A percentile compares a stretch with the other conserved stretches of the same genome.
phyloP scores from a whole-genome alignment of 2,329 filamentous ascomycete species.

The Mycosphaerella arachidis region DNA sequence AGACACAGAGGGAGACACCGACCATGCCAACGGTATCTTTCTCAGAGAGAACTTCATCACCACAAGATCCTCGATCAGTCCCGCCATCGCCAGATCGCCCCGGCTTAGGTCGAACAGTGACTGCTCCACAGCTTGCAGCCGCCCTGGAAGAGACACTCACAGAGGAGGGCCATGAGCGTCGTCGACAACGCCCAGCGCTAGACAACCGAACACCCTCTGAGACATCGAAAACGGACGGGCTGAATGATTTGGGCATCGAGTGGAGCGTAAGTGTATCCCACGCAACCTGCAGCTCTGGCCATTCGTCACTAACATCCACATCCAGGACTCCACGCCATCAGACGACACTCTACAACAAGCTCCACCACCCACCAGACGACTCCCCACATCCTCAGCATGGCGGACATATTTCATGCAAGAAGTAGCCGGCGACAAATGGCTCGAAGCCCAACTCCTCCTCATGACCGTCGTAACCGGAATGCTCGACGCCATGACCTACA shows the following conservation, averaged over 20 bases:
- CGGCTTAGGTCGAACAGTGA: conserved; percentile 10
- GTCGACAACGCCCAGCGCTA: neutral
- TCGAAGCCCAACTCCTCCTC: conserved; percentile 26
- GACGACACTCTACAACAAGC: neutral
- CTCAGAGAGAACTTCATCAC: neutral
- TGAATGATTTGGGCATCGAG: conserved; percentile 11
- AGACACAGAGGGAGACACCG: neutral
- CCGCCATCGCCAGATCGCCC: conserved; percentile 35
- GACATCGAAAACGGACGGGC: conserved; percentile 5
- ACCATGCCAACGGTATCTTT: neutral
- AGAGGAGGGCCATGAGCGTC: neutral
- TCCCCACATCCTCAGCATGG: conserved; percentile 17
- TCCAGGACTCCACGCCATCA: neutral
- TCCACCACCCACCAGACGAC: neutral
- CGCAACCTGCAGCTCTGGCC: neutral
- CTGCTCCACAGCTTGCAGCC: conserved; percentile 19
- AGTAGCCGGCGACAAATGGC: conserved; percentile 22
- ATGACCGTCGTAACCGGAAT: conserved; percentile 28
- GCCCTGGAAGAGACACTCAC: conserved; percentile 8
- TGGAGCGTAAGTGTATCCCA: neutral
- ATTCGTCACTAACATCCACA: neutral
- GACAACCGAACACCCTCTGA: neutral
- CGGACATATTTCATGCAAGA: conserved; percentile 26
- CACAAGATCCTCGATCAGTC: neutral
- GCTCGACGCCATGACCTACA: conserved; percentile 30